phyloP scores from a whole-genome alignment of 495 filamentous ascomycete species.

The Penicillium coprophilum region DNA sequence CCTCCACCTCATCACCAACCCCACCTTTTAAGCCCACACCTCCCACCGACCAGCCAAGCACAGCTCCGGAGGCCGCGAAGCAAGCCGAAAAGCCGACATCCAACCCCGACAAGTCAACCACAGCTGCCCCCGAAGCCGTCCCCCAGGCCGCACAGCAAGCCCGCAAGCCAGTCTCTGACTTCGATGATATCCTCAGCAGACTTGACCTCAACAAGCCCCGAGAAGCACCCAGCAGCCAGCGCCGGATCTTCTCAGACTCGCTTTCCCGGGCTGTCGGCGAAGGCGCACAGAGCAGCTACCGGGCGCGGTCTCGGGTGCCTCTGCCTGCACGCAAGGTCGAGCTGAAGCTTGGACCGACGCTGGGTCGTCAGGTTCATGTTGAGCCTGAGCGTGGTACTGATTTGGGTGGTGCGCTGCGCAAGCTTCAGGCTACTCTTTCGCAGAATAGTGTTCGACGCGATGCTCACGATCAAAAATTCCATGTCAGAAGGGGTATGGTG shows the following conservation, averaged over 20 bases:
- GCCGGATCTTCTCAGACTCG: constrained; percentile 19
- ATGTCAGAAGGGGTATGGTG: constrained; percentile 41
- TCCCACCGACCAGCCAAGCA: constrained; percentile 9
- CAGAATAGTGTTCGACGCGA: constrained; percentile 31
- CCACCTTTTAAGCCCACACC: constrained; percentile 6
- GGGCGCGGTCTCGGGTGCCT: constrained; percentile 2
- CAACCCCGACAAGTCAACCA: constrained; percentile 2
- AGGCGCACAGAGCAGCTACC: not conserved
- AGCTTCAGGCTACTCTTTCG: constrained; percentile 24
- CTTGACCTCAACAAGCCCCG: constrained; percentile 37
- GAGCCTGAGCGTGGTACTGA: constrained; percentile 39
- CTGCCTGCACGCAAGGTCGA: constrained; percentile 26
- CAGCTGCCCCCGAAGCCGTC: constrained; percentile 3
- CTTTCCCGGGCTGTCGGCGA: constrained; percentile 27
- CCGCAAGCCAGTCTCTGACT: constrained; percentile 21
- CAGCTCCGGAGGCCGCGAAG: constrained; percentile 6
- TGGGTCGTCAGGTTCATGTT: constrained; percentile 43
- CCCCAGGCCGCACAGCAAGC: not conserved
- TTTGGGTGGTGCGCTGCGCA: constrained; percentile 32
- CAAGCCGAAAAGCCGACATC: not conserved
- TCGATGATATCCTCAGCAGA: constrained; percentile 41
- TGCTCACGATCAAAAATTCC: constrained; percentile 33
- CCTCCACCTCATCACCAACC: constrained; percentile 18
- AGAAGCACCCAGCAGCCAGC: constrained; percentile 8
- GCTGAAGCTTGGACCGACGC: constrained; percentile 43